These are phyloP conservation scores for Diphasiastrum complanatum DNA, from an alignment of 83 land plant genomes.

Conservation along the genomic window DNA sequence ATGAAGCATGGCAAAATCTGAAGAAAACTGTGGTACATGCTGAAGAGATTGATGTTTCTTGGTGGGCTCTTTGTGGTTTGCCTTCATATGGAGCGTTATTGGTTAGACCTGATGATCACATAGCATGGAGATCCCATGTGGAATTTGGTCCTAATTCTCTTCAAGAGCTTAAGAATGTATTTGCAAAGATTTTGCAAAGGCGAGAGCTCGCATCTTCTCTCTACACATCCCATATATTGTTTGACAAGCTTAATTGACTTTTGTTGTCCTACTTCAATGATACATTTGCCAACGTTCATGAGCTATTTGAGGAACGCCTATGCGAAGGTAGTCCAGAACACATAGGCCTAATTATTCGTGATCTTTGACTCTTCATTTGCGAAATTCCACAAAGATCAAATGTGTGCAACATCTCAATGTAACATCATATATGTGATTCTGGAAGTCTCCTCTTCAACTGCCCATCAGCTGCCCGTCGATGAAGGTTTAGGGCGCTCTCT, in stretches of 20 bases:
- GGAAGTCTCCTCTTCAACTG: no score
- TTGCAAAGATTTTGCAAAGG: constrained; percentile 26
- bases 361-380: no score
- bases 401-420: no score
- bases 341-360: no score
- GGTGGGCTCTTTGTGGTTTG: constrained; percentile 72
- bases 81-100: constrained; percentile 52
- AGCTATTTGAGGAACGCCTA: no score
- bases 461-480: no score
- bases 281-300: no score
- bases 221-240: constrained; percentile 1
- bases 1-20: no score
- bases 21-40: constrained; percentile 50
- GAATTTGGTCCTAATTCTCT: constrained; percentile 27
- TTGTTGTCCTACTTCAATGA: background rate
- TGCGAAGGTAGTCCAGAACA: no score
- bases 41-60: constrained; percentile 43
- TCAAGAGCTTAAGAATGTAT: constrained; percentile 40
- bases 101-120: constrained; percentile 87
- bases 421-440: no score
- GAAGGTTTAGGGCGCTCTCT: no score
- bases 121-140: constrained; percentile 61
- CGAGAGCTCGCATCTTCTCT: constrained; percentile 18
- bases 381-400: no score
- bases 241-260: background rate